Evolutionary conservation across 345 rosid species (phyloP), one percentile per base, ranked within the genome.

Genomic region (Salix udensis): DNA sequence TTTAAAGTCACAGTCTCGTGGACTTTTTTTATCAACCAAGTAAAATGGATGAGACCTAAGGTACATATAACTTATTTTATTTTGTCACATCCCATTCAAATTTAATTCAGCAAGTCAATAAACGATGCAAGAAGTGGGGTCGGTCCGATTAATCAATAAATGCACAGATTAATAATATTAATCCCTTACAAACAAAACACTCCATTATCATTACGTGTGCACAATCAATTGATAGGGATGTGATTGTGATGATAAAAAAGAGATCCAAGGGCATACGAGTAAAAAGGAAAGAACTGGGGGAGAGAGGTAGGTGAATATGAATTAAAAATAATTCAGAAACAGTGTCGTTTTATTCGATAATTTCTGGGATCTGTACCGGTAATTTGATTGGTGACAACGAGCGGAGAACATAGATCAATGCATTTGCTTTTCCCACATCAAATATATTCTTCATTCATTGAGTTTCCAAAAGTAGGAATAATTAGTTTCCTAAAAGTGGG

Each of bases 131-230:
- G 31, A 15, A 24, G 80, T 80, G 84, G 87, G 81, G 0, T 79
- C 82, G 81, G 0, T 81, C 82, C 78, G 60, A 16, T 31, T 60
- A 74, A 84, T 82, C 70, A 84, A 78, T 74, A n/a, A 79, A 80
- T 58, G 71, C 50, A 82, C 44, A 21, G 48, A 73, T 40, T 46
- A 75, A 15, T 42, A 60, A 75, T 21, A 21, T 15, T 50, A 53
- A 53, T 53, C 60, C 21, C 9, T 53, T 7, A 7, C 60, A 21
- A 9, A 23, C 28, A 23, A 23, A 23, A 26, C 4, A 58, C 64
- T 58, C 64, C 28, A n/a, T n/a, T 1, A 10, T 58, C 64, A 58
- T 58, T 23, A 23, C 64, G 64, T n/a, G 64, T 58, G 62, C 62
- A n/a, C 12, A 9, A 58, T 58, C 28, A 9, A 53, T 24, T 53